Conservation (phyloP, 495 filamentous ascomycete species). For the Daldinia vernicosa region DNA sequence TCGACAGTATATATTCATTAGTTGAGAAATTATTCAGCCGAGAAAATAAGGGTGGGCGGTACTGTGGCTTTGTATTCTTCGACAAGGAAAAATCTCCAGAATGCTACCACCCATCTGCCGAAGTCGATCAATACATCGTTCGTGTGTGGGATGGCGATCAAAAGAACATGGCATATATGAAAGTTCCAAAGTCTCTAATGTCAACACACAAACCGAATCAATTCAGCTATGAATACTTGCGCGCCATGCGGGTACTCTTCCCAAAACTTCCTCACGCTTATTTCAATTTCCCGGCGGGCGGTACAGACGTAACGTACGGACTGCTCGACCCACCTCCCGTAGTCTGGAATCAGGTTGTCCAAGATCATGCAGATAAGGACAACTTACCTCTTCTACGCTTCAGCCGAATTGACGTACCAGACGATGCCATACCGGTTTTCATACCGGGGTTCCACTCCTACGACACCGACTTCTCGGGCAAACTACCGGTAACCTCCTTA, state of each 20-base stretch:
- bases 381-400: slow-evolving; percentile 19
- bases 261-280: slow-evolving; percentile 17
- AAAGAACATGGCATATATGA: slow-evolving; percentile 40
- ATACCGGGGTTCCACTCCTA: slow-evolving; percentile 30
- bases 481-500: slow-evolving; percentile 4
- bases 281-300: slow-evolving; percentile 4
- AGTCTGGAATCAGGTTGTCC: slow-evolving; percentile 20
- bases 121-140: slow-evolving; percentile 21
- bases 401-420: background rate
- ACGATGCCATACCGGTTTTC: slow-evolving; percentile 14
- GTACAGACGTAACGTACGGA: slow-evolving; percentile 16
- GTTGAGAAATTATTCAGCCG: slow-evolving; percentile 15
- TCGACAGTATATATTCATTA: slow-evolving; percentile 14
- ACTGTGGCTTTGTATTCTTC: slow-evolving; percentile 32
- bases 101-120: slow-evolving; percentile 21
- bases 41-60: background rate
- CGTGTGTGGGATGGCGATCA: slow-evolving; percentile 16
- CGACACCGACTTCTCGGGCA: background rate
- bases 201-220: slow-evolving; percentile 29
- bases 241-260: slow-evolving; percentile 23
- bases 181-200: slow-evolving; percentile 5
- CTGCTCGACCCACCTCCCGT: slow-evolving; percentile 31
- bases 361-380: background rate
- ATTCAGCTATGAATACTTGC: slow-evolving; percentile 28
- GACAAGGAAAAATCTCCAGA: slow-evolving; percentile 20